These are phyloP conservation scores for Baudoinia panamericana DNA, from an alignment of 495 filamentous ascomycete genomes.

Conservation along the genomic window DNA sequence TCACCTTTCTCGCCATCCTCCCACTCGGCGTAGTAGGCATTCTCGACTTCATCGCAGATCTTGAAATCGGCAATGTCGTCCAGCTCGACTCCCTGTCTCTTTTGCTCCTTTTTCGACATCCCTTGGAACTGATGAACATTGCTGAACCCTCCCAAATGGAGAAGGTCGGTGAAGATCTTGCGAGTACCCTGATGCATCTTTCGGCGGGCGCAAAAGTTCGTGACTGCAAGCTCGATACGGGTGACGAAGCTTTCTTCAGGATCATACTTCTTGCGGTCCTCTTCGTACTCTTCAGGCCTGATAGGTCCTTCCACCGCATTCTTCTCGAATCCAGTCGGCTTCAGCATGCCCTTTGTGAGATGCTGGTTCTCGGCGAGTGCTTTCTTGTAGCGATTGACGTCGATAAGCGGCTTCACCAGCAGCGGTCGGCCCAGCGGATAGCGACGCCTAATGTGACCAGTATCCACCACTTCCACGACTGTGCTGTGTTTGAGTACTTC, in stretches of 20 bases:
- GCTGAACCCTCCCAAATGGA: slow-evolving; percentile 73
- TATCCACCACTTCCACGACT: slow-evolving; percentile 26
- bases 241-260: slow-evolving; percentile 22
- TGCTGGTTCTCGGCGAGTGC: slow-evolving; percentile 4
- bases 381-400: slow-evolving; percentile 1
- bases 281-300: slow-evolving; percentile 47
- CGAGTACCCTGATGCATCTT: slow-evolving; percentile 51
- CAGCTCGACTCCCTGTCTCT: slow-evolving; percentile 33
- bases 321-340: slow-evolving; percentile 41
- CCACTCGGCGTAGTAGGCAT: slow-evolving; percentile 2
- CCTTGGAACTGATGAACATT: slow-evolving; percentile 54
- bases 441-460: slow-evolving; percentile 22
- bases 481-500: slow-evolving; percentile 23
- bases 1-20: slow-evolving; percentile 32
- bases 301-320: slow-evolving; percentile 67
- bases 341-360: slow-evolving; percentile 20
- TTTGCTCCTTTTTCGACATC: slow-evolving; percentile 35
- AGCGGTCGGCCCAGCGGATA: slow-evolving; percentile 3
- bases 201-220: slow-evolving; percentile 62
- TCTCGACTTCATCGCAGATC: slow-evolving; percentile 7
- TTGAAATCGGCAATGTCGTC: slow-evolving; percentile 34
- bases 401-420: slow-evolving; percentile 5
- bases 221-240: slow-evolving; percentile 76
- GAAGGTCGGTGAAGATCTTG: slow-evolving; percentile 62
- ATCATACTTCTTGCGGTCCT: slow-evolving; percentile 38